Base-by-base conservation (phyloP, 2,329 filamentous ascomycete genomes). In the Chaetothyriales sp. region DNA sequence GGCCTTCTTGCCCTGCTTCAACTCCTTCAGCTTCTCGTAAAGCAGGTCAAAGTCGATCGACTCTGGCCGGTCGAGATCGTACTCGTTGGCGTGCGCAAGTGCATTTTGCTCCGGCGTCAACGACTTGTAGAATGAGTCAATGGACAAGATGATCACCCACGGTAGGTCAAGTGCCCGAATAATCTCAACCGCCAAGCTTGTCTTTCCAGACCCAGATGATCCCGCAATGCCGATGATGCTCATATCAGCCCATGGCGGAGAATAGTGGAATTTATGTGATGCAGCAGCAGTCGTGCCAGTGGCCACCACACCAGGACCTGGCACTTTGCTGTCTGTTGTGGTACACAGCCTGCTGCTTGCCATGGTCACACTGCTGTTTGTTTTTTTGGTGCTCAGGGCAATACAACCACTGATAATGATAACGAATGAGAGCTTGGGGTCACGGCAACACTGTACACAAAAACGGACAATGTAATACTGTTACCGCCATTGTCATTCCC, bases 81-180 rank as follows among this genome's bases (percentile, higher is more conserved):
- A 95, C 65, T 97, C 88, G 65, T 95, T 95, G 54, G 73, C 72
- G 69, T 95, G 95, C 0, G 92, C 92, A 61, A 80, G 77, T 58
- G 74, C 80, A 49, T 87, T 90, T 64, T 92, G 76, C 63, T 89
- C 89, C 2, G 82, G 75, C 18, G 80, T 85, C 60, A 98, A 72
- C 18, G 83, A 85, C 70, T 95, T 97, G 72, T 98, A 98, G 69
- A 95, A 98, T 10, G 90, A 95, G 69, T 98, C 92, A 84, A 98
- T 97, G 44, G 89, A 94, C 62, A 98, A 70, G 69, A 98, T 95
- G 48, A 95, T 89, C 56, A 98, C 92, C 90, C 92, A 98, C 52
- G 92, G 92, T 58, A 98, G 73, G 69, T 92, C 95, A 62, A 98
- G 73, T 63, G 86, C 83, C 62, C 80, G 83, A 58, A 97, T 86